phyloP scores from a whole-genome alignment of 176 grass and related monocot species.

The Cocos nucifera region DNA sequence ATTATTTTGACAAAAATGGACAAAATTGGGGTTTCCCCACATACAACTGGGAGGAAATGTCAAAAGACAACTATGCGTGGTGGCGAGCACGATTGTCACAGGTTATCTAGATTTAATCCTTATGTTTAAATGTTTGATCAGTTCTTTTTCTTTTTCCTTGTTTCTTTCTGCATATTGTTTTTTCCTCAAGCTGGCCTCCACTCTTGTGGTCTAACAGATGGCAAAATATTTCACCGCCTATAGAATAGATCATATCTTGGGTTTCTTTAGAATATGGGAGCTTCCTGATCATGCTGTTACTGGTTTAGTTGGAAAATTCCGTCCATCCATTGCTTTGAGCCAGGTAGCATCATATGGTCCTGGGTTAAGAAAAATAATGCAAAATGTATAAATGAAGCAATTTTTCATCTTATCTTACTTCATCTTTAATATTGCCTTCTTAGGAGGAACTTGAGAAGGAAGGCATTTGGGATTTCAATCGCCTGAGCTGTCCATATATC shows the following conservation, averaged over 20 bases:
- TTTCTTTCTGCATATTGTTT: not conserved
- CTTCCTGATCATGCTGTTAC: conserved; percentile 89
- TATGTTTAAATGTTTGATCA: not conserved
- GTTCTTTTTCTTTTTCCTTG: not conserved
- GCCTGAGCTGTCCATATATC: conserved; percentile 85
- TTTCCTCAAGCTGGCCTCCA: not conserved
- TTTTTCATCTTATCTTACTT: conserved; percentile 19
- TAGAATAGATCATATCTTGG: conserved; percentile 98
- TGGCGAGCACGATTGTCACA: conserved; percentile 88
- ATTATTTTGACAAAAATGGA: conserved; percentile 99
- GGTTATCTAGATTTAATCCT: conserved; percentile 36
- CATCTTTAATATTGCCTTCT: conserved; percentile 19
- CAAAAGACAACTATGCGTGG: conserved; percentile 98
- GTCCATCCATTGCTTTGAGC: conserved; percentile 92
- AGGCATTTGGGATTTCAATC: conserved; percentile 96
- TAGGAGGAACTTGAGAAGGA: conserved; percentile 90
- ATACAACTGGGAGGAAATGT: conserved; percentile 99
- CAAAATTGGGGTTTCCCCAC: conserved; percentile 99
- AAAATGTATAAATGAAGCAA: no score
- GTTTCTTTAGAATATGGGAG: conserved; percentile 99
- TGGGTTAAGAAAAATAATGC: no score
- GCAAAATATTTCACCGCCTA: conserved; percentile 96
- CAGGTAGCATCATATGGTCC: conserved; percentile 37
- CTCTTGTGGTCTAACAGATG: conserved; percentile 47
- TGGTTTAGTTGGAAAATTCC: conserved; percentile 89